phyloP scores from a whole-genome alignment of 1,284 basidiomycete species.

The Puccinia horiana region DNA sequence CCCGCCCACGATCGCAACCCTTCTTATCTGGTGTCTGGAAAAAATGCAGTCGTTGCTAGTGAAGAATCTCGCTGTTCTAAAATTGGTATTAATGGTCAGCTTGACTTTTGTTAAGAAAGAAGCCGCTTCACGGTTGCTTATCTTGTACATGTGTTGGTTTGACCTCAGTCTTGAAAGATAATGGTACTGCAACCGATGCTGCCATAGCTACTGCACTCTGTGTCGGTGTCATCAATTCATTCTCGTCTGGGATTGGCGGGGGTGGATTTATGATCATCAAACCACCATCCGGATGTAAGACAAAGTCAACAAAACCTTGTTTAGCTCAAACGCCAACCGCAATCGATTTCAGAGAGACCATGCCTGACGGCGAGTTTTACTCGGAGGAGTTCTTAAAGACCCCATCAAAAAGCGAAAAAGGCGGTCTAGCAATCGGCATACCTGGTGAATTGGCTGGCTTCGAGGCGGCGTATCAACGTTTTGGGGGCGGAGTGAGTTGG shows the following conservation, averaged over 20 bases:
- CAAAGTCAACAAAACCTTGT: slow-evolving; percentile 2
- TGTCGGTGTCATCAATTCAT: slow-evolving; percentile 81
- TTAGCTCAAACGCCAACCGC: slow-evolving; percentile 57
- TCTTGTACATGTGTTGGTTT: background rate
- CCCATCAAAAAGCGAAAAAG: slow-evolving; percentile 66
- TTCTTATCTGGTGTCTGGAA: slow-evolving; percentile 72
- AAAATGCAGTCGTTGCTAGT: slow-evolving; percentile 78
- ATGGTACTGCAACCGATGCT: slow-evolving; percentile 88
- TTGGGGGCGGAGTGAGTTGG: slow-evolving; percentile 75
- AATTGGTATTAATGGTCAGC: slow-evolving; percentile 72
- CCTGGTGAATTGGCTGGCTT: slow-evolving; percentile 85
- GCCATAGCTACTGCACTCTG: slow-evolving; percentile 79
- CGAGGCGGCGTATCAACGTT: slow-evolving; percentile 74
- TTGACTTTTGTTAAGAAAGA: slow-evolving; percentile 53
- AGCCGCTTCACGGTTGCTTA: background rate
- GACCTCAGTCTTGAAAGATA: slow-evolving; percentile 61
- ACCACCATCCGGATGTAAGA: slow-evolving; percentile 62
- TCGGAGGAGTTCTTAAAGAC: slow-evolving; percentile 71
- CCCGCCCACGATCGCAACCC: slow-evolving; percentile 58
- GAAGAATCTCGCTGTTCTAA: slow-evolving; percentile 82
- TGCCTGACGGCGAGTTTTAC: slow-evolving; percentile 69
- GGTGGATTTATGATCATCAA: slow-evolving; percentile 89
- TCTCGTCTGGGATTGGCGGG: slow-evolving; percentile 80
- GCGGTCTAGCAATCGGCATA: slow-evolving; percentile 78
- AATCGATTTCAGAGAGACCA: slow-evolving; percentile 86